A percentile compares a stretch with the other conserved stretches of the same genome.
These are phyloP conservation scores for Pseudozyma sp. DNA, from an alignment of 1,284 basidiomycete genomes.

Conservation along the genomic window DNA sequence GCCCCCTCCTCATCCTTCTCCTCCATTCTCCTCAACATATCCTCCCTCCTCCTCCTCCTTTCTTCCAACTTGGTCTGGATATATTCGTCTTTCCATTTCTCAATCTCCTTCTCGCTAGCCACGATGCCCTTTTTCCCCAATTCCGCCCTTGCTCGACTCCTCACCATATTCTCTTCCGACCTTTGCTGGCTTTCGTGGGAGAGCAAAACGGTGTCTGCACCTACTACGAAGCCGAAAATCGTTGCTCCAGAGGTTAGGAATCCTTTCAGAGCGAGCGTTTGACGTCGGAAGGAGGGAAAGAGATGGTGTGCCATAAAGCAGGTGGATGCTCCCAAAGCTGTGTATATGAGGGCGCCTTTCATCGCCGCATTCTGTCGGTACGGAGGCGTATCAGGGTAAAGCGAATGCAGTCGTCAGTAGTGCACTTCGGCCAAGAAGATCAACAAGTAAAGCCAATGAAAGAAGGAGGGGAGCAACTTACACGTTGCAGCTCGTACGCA, in stretches of 20 bases:
- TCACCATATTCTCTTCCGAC: slow-evolving; percentile 57
- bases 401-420: background rate
- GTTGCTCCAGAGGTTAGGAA: slow-evolving; percentile 58
- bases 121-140: slow-evolving; percentile 59
- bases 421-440: too few species aligned
- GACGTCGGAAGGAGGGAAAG: slow-evolving; percentile 58
- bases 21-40: slow-evolving; percentile 15
- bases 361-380: slow-evolving; percentile 55
- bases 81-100: slow-evolving; percentile 60
- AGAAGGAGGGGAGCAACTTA: slow-evolving; percentile 23
- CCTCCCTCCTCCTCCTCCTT: slow-evolving; percentile 34
- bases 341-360: slow-evolving; percentile 53
- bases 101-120: slow-evolving; percentile 61
- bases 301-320: slow-evolving; percentile 58
- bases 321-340: slow-evolving; percentile 47
- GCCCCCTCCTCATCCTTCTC: background rate
- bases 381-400: background rate
- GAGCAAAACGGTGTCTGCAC: slow-evolving; percentile 61
- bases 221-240: slow-evolving; percentile 64
- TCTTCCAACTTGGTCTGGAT: slow-evolving; percentile 47
- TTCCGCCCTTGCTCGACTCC: slow-evolving; percentile 52
- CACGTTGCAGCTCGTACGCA: slow-evolving; percentile 60
- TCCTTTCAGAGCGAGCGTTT: slow-evolving; percentile 62
- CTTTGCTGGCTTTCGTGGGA: slow-evolving; percentile 56
- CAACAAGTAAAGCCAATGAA: too few species aligned